Conservation (phyloP, 2,329 filamentous ascomycete genomes). For the Decorospora gaudefroyi region DNA sequence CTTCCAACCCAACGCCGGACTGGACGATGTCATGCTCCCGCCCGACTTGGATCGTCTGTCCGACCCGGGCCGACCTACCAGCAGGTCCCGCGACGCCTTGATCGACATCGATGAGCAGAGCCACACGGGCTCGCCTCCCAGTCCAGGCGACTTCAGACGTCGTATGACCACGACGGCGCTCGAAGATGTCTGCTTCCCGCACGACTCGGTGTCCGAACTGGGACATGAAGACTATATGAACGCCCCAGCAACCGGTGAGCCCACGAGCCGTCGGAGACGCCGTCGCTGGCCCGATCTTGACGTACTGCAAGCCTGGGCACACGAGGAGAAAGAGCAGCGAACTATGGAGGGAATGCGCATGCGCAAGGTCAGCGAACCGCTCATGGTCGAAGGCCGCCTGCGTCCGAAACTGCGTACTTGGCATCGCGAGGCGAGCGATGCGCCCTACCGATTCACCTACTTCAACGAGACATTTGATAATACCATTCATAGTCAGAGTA, state of each 20-base stretch:
- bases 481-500: constrained; percentile 94
- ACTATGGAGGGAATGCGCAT: constrained; percentile 76
- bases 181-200: constrained; percentile 91
- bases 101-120: constrained; percentile 61
- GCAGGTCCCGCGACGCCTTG: constrained; percentile 51
- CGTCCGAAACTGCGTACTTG: constrained; percentile 77
- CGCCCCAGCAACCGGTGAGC: constrained; percentile 52
- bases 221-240: constrained; percentile 72
- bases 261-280: constrained; percentile 52
- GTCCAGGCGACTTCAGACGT: constrained; percentile 34
- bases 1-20: constrained; percentile 56
- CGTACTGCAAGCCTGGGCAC: constrained; percentile 85
- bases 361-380: constrained; percentile 91
- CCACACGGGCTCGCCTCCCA: constrained; percentile 50
- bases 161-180: constrained; percentile 64
- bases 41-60: constrained; percentile 59
- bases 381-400: constrained; percentile 86
- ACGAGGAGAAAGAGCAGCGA: constrained; percentile 84
- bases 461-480: constrained; percentile 97
- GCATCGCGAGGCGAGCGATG: constrained; percentile 86
- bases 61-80: constrained; percentile 23
- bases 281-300: constrained; percentile 84
- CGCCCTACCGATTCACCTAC: constrained; percentile 94
- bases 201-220: constrained; percentile 76
- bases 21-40: constrained; percentile 69